A percentile compares a stretch with the other conserved stretches of the same genome.
Conservation (phyloP, 1,284 basidiomycete genomes). For the Mycosarcoma maydis region DNA sequence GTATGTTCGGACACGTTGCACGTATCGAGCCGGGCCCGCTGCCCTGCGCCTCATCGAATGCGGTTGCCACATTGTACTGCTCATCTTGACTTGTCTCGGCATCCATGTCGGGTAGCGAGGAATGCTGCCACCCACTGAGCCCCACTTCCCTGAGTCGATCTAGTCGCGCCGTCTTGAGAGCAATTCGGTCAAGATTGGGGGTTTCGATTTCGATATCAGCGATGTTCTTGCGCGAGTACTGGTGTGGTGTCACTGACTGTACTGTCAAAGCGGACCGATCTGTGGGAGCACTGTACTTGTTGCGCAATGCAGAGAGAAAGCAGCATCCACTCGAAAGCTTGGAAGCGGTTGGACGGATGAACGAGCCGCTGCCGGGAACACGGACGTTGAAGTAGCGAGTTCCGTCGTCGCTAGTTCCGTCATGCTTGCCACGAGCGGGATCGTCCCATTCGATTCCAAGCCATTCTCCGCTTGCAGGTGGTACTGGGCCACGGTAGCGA, state of each 20-base stretch:
- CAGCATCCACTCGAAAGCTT: conserved; percentile 67
- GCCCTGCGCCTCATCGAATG: conserved; percentile 67
- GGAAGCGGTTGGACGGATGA: conserved; percentile 45
- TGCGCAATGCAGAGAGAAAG: conserved; percentile 77
- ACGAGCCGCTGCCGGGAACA: conserved; percentile 48
- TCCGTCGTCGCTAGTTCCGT: conserved; percentile 78
- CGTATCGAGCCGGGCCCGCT: conserved; percentile 73
- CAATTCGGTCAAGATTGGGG: conserved; percentile 81
- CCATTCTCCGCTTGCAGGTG: conserved; percentile 78
- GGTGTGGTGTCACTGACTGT: conserved; percentile 67
- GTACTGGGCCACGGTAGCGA: conserved; percentile 76
- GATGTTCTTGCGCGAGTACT: conserved; percentile 64
- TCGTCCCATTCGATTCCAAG: conserved; percentile 96
- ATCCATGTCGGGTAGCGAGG: conserved; percentile 5
- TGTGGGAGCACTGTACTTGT: conserved; percentile 47
- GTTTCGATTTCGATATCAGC: conserved; percentile 82
- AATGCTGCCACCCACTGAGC: conserved; percentile 71
- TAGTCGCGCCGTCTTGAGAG: conserved; percentile 76
- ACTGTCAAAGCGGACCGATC: conserved; percentile 1
- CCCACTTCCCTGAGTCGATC: conserved; percentile 79
- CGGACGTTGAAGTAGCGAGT: conserved; percentile 75
- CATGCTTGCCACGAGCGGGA: conserved; percentile 82
- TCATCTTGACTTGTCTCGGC: conserved; percentile 12
- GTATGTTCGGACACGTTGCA: conserved; percentile 76
- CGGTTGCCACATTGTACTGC: conserved; percentile 71